phyloP scores from a whole-genome alignment of 2,329 filamentous ascomycete genomes.

The Talaromyces sp. region DNA sequence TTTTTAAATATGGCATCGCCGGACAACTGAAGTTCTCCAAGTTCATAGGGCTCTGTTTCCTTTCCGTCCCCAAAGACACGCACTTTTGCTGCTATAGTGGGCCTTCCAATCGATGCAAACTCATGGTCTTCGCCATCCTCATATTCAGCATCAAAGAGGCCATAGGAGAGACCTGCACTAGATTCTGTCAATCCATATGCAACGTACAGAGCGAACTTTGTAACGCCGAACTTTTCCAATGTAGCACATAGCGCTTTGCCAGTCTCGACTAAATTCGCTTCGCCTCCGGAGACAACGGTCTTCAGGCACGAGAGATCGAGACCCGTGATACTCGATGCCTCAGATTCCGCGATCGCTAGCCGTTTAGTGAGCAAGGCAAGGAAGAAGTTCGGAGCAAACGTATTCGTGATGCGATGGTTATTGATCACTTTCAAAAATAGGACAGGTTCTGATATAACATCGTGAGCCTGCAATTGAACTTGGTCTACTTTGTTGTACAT shows the following conservation, averaged over 20 bases:
- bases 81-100: not conserved
- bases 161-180: conserved; percentile 45
- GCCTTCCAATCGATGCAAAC: conserved; percentile 36
- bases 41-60: not conserved
- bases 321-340: not conserved
- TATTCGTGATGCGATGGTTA: conserved; percentile 23
- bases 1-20: conserved; percentile 15
- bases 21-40: conserved; percentile 10
- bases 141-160: conserved; percentile 32
- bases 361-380: conserved; percentile 4
- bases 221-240: conserved; percentile 30
- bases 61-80: not conserved
- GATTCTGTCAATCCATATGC: conserved; percentile 51
- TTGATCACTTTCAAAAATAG: conserved; percentile 39
- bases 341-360: not conserved
- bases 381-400: conserved; percentile 18
- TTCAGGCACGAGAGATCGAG: conserved; percentile 19
- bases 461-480: conserved; percentile 17
- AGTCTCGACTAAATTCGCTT: conserved; percentile 36
- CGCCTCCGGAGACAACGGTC: conserved; percentile 43
- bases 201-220: conserved; percentile 30
- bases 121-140: conserved; percentile 24
- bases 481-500: conserved; percentile 22
- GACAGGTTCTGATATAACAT: conserved; percentile 24
- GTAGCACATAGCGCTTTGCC: conserved; percentile 22